Conservation (phyloP, 164 flowering plant genomes). For the Pachysandra terminalis region DNA sequence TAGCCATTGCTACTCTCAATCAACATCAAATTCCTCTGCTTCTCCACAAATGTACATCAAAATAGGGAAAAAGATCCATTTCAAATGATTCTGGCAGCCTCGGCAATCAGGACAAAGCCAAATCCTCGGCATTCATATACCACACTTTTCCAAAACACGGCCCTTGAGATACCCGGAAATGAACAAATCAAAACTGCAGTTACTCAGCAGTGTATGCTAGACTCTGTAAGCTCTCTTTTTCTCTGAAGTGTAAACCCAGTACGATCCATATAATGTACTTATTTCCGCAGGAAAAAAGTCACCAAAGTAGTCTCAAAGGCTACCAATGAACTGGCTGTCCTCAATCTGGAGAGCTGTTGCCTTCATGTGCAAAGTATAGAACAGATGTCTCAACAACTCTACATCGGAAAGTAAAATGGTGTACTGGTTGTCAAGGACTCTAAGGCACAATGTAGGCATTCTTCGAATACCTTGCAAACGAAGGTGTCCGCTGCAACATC, state of each 20-base stretch:
- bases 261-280: not conserved
- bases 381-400: conserved; percentile 16
- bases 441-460: conserved; percentile 54
- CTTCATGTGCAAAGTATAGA: conserved; percentile 8
- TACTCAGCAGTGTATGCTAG: not conserved
- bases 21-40: not conserved
- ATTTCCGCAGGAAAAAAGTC: not conserved
- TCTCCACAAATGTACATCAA: not conserved
- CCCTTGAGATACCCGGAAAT: no score
- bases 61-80: not conserved
- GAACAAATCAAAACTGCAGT: conserved; percentile 3
- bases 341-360: conserved; percentile 10
- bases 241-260: not conserved
- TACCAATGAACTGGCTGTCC: not conserved
- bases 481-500: conserved; percentile 52
- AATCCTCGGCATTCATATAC: not conserved
- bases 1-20: not conserved
- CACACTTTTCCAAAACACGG: no score
- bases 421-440: conserved; percentile 23
- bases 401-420: conserved; percentile 5
- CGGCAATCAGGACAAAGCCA: not conserved
- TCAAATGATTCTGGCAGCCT: not conserved
- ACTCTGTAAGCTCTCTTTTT: not conserved
- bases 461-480: conserved; percentile 60
- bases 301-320: conserved; percentile 3